Evolutionary conservation across 2,329 filamentous ascomycete species (phyloP), one percentile per base, ranked within the genome.

Genomic region (Graphilbum sp.): DNA sequence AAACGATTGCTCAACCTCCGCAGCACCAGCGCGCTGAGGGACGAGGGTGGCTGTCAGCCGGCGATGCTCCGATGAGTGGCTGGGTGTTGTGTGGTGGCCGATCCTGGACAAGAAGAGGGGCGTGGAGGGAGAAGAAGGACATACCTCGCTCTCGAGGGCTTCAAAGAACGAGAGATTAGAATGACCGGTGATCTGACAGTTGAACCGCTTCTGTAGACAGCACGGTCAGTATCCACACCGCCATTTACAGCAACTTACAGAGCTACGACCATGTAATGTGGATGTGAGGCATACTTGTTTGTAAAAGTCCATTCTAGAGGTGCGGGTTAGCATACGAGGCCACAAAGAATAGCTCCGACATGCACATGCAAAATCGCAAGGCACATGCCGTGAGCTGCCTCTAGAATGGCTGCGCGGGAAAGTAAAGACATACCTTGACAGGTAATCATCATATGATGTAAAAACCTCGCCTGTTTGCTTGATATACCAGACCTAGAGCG

Each of bases 401-500:
- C n/a, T n/a, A n/a, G n/a, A n/a, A n/a, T n/a, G n/a, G n/a, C n/a
- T n/a, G n/a, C n/a, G n/a, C n/a, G n/a, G n/a, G n/a, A n/a, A n/a
- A n/a, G 8, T 12, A 15, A 27, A 33, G 45, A 53, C 78, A 55
- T 66, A 88, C 84, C 87, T 75, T 49, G 72, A 69, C 27, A 95
- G 61, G 59, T 93, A 98, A 32, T 79, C 75, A 52, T 95, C 87
- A 56, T 96, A 96, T 36, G 78, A 79, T 17, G 69, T 66, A 54
- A 96, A 98, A 41, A 95, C 67, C 60, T 98, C 90, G 32, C 81
- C 83, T 13, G 90, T 96, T 57, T 87, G 76, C 40, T 77, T 68
- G 45, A 98, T 94, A 46, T 85, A 73, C 84, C 86, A 98, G 40
- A 96, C 77, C 87, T 95, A 18, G n/a, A n/a, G n/a, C n/a, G n/a